A percentile compares a stretch with the other conserved stretches of the same genome.
Evolutionary conservation across 441 rosid species (phyloP).

Genomic region (Corymbia calophylla): DNA sequence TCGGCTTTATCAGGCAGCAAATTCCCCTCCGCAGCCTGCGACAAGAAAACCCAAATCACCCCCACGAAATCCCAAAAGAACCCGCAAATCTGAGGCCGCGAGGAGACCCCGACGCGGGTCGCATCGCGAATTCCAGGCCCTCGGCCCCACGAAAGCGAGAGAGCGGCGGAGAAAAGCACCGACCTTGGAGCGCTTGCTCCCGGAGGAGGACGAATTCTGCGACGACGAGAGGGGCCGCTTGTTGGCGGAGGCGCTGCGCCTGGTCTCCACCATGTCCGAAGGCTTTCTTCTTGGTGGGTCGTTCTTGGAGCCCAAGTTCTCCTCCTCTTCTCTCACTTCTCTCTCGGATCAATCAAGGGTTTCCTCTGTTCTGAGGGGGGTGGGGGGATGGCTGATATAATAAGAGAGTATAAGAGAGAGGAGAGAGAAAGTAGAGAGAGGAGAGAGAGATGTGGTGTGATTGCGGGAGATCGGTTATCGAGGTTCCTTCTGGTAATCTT

Average conservation of each 20-base stretch:
- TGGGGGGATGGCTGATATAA: not conserved
- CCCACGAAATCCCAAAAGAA: not conserved
- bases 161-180: slow-evolving; percentile 18
- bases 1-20: slow-evolving; percentile 14
- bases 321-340: not conserved
- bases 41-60: slow-evolving; percentile 17
- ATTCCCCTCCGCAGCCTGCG: slow-evolving; percentile 46
- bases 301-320: not conserved
- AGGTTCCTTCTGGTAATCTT: not conserved
- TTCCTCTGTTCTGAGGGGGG: not conserved
- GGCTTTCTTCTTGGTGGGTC: not conserved
- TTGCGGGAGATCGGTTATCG: not conserved
- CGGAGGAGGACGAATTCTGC: not conserved
- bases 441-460: not conserved
- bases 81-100: not conserved
- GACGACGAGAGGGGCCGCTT: slow-evolving; percentile 49
- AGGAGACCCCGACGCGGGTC: not conserved
- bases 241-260: slow-evolving; percentile 74
- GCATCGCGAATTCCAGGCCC: not conserved
- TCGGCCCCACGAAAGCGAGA: not conserved
- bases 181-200: slow-evolving; percentile 19
- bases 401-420: not conserved
- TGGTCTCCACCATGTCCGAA: slow-evolving; percentile 75
- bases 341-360: not conserved
- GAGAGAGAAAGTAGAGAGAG: not conserved